A percentile compares a stretch with the other conserved stretches of the same genome.
Evolutionary conservation across 2,329 filamentous ascomycete species (phyloP).

Genomic region (Pyrenophora tritici-repentis): DNA sequence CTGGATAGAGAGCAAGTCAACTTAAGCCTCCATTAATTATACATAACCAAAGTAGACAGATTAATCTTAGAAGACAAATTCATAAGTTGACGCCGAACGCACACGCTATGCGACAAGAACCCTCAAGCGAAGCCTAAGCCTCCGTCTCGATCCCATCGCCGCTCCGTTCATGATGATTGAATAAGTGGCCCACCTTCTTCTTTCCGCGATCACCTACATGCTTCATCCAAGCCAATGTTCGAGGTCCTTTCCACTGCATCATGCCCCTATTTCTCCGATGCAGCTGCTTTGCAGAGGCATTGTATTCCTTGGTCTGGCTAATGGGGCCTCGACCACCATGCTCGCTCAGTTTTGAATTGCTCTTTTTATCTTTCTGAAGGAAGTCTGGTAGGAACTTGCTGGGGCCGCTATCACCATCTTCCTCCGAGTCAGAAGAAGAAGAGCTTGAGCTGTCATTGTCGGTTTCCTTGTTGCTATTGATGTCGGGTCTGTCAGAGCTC

Average conservation of each 20-base stretch:
- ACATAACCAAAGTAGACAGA: background rate
- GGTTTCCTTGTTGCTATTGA: constrained; percentile 29
- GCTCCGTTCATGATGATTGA: constrained; percentile 61
- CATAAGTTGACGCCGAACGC: constrained; percentile 7
- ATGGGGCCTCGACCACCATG: constrained; percentile 53
- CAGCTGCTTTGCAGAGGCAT: constrained; percentile 33
- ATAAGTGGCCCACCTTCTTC: constrained; percentile 51
- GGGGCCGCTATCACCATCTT: constrained; percentile 26
- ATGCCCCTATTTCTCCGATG: constrained; percentile 65
- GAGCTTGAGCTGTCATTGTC: constrained; percentile 41
- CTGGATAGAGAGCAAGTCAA: constrained; percentile 5
- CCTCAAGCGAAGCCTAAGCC: constrained; percentile 51
- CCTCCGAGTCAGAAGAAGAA: constrained; percentile 23
- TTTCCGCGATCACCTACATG: constrained; percentile 61
- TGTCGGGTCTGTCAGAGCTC: constrained; percentile 28
- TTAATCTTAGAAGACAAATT: background rate
- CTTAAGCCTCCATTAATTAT: background rate
- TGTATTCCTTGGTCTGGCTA: constrained; percentile 62
- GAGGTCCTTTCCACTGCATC: constrained; percentile 73
- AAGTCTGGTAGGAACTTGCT: constrained; percentile 30
- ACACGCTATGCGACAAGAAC: constrained; percentile 2
- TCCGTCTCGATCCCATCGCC: constrained; percentile 70
- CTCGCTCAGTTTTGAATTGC: constrained; percentile 30
- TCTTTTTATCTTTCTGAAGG: constrained; percentile 29
- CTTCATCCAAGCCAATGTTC: constrained; percentile 62